Evolutionary conservation across 495 filamentous ascomycete species (phyloP), one percentile per base, ranked within the genome.

Genomic region (Endocarpon pusillum): DNA sequence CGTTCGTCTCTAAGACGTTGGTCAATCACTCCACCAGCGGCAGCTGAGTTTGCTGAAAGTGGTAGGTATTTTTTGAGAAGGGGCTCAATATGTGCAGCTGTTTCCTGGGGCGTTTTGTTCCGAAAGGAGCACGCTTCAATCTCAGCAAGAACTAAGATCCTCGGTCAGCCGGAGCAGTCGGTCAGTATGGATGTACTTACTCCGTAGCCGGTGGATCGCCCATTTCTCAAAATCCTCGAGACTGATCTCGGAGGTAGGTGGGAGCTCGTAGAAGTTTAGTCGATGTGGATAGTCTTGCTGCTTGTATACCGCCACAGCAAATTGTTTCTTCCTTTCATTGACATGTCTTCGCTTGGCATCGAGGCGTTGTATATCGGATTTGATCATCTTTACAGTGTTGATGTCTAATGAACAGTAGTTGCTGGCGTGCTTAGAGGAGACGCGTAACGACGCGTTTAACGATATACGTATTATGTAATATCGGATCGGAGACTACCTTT

Each of bases 171-270:
- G 20, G 4, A 27, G 17, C 5, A 9, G 1, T 32, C 14, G 2
- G 11, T 11, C 20, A 32, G 10, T 19, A 36, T 17, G n/a, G 20
- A 29, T 19, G 19, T 18, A 42, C 55, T 34, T 59, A 89, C 84
- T 61, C 44, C 78, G 75, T 39, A 99, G 45, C 31, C 91, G 69
- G 47, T 91, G 75, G 45, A 99, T 94, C n/a, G 87, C 91, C 91
- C 91, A 99, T 69, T 93, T 81, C 47, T 99, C 91, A 48, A 99
- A 99, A 46, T 96, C 72, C 53, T 99, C 91, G 29, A 99, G 75
- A 3, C 82, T 93, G 54, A 99, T 84, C 44, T 99, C 91, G 17
- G 77, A 77, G 1, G 84, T 93, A 0, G 91, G 91, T 20, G 91
- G 86, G 15, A 66, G 64, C 18, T 68, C 66, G 59, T 99, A 99